phyloP scores from a whole-genome alignment of 2,329 filamentous ascomycete genomes.

The Nemania serpens region DNA sequence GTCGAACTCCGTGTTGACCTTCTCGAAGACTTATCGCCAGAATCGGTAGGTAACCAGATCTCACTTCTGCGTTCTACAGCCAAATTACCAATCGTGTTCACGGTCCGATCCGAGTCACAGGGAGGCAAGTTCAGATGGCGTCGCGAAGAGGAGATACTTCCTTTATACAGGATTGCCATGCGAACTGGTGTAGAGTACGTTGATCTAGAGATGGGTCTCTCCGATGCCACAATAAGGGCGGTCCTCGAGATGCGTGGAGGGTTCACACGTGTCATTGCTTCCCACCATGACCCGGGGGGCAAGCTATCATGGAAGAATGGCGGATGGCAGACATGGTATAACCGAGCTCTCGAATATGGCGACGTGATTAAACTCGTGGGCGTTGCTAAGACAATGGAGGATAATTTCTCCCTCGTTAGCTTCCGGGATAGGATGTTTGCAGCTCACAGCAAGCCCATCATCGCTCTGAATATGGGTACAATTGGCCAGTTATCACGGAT shows the following conservation, averaged over 20 bases:
- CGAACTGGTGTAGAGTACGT: constrained; percentile 89
- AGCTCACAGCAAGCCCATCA: constrained; percentile 80
- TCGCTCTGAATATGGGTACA: constrained; percentile 94
- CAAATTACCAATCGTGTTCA: constrained; percentile 86
- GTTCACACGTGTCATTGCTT: constrained; percentile 84
- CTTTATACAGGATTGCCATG: constrained; percentile 78
- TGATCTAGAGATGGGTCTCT: constrained; percentile 88
- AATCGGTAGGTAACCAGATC: constrained; percentile 82
- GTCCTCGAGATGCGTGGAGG: constrained; percentile 70
- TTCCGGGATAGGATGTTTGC: constrained; percentile 79
- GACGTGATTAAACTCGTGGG: constrained; percentile 96
- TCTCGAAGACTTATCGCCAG: constrained; percentile 73
- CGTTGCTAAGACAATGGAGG: constrained; percentile 72
- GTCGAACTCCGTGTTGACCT: constrained; percentile 94
- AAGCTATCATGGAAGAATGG: constrained; percentile 86
- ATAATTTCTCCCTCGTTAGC: constrained; percentile 82
- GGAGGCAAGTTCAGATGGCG: constrained; percentile 86
- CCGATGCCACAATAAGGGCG: constrained; percentile 72
- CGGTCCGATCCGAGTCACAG: constrained; percentile 81
- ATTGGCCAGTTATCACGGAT: constrained; percentile 88
- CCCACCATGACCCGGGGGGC: constrained; percentile 86
- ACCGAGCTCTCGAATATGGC: constrained; percentile 84
- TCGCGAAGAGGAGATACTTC: constrained; percentile 69
- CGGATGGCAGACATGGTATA: constrained; percentile 91
- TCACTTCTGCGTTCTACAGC: constrained; percentile 75